Evolutionary conservation across 1,284 basidiomycete genomes (phyloP), one percentile per base, ranked within the genome.

Genomic region (Microbotryomycetes sp.): DNA sequence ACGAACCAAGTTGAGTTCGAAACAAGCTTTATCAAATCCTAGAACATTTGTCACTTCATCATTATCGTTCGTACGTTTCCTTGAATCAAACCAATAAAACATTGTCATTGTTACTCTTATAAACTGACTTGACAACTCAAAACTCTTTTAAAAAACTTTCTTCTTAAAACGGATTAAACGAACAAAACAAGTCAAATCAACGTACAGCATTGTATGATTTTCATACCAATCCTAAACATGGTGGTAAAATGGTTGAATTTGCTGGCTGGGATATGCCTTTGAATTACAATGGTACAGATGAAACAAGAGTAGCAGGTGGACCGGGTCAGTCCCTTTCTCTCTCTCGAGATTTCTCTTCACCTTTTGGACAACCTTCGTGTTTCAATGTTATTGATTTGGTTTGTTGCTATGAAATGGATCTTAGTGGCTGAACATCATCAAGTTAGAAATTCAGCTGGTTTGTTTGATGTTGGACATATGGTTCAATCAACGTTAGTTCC

Each of bases 381-480:
- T n/a, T n/a, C 9, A 47, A 30, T 32, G 51, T 57, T 60, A 50
- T 55, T 32, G 15, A 55, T 12, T 48, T 57, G 47, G 25, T 51
- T 52, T 47, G 51, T 22, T 49, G 48, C 42, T 65, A 25, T 58
- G 36, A 60, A 46, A 58, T 65, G 22, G 50, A 49, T 50, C 31
- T 46, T 58, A 94, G 92, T 92, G 56, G 85, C 87, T 2, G 93
- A 91, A 67, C 94, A 99, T 76, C 84, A 88, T 58, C 89, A 97
- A 74, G 89, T 96, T 58, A 85, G 96, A 36, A 83, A 80, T 6
- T 83, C 82, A 36, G 89, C 84, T 1, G 93, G 93, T 1, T 80
- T 98, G 29, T 99, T 99, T 75, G 94, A 99, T 74, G 96, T 99
- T 36, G 90, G 91, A 31, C 94, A 99, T 78, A 98, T 99, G 94